Percentiles rank a stretch among this genome's conserved stretches.
Evolutionary conservation across 1,284 basidiomycete genomes (phyloP).

Genomic region (Cutaneotrichosporon cavernicola): DNA sequence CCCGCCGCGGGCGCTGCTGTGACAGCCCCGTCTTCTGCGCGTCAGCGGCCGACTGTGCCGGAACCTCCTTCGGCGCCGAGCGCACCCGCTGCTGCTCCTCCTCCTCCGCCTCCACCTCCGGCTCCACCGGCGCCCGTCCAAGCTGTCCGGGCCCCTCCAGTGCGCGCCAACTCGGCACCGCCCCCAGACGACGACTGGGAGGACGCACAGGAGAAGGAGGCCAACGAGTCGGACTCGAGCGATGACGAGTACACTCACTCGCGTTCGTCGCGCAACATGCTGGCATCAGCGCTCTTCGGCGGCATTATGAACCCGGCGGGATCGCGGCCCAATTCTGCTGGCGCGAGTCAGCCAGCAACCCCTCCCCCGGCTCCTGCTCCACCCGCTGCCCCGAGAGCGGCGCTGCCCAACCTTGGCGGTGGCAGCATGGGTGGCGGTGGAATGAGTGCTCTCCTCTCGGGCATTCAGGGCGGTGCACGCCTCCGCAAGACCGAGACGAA

Average conservation of each 20-base stretch:
- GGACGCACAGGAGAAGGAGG: conserved; percentile 70
- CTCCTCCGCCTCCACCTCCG: conserved; percentile 39
- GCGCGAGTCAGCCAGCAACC: conserved; percentile 28
- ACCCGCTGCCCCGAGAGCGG: conserved; percentile 52
- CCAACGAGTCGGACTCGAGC: conserved; percentile 55
- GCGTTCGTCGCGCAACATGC: conserved; percentile 65
- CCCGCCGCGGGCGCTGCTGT: conserved; percentile 30
- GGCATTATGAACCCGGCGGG: conserved; percentile 53
- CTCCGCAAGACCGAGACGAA: conserved; percentile 78
- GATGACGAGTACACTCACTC: conserved; percentile 71
- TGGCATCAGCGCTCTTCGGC: conserved; percentile 74
- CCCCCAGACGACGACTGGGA: conserved; percentile 81
- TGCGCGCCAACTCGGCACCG: conserved; percentile 30
- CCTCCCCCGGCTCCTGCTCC: conserved; percentile 50
- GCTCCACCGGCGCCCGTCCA: conserved; percentile 43
- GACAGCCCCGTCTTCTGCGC: conserved; percentile 37
- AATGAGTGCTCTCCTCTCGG: conserved; percentile 65
- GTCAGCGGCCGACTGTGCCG: conserved; percentile 46
- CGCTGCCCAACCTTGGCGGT: conserved; percentile 51
- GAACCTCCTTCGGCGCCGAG: conserved; percentile 37
- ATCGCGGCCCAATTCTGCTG: conserved; percentile 27
- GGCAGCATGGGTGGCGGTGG: conserved; percentile 51
- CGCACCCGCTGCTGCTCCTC: conserved; percentile 34
- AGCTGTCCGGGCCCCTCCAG: conserved; percentile 48
- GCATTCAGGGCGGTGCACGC: conserved; percentile 78